phyloP scores from a whole-genome alignment of 345 rosid genomes.

The Melaleuca alternifolia region DNA sequence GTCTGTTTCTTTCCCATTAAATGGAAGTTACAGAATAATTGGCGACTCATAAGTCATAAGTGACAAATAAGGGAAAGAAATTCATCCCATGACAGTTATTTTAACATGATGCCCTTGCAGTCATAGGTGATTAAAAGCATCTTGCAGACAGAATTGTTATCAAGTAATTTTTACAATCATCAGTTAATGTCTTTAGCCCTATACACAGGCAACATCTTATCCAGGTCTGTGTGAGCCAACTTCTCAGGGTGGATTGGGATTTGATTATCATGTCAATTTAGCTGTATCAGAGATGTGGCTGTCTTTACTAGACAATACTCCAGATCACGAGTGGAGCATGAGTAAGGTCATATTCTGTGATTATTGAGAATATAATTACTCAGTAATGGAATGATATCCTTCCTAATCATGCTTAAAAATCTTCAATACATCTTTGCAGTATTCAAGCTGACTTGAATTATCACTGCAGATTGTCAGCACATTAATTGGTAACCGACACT shows the following conservation, averaged over 20 bases:
- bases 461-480: conserved; percentile 64
- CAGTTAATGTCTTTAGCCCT: neutral
- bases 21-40: neutral
- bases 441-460: neutral
- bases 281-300: conserved; percentile 93
- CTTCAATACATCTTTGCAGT: neutral
- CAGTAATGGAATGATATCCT: neutral
- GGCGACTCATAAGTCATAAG: neutral
- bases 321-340: conserved; percentile 89
- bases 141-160: neutral
- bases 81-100: neutral
- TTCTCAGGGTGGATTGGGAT: conserved; percentile 92
- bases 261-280: conserved; percentile 79
- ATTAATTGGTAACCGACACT: conserved; percentile 51
- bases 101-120: neutral
- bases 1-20: neutral
- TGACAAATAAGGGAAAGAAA: neutral
- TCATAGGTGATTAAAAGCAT: neutral
- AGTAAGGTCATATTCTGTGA: conserved; percentile 48
- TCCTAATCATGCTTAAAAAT: neutral
- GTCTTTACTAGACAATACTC: conserved; percentile 56
- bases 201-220: conserved; percentile 61
- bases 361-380: neutral
- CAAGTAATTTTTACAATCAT: neutral
- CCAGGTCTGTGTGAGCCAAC: conserved; percentile 92